Evolutionary conservation across 345 rosid species (phyloP).

Genomic region (Brassica napus): DNA sequence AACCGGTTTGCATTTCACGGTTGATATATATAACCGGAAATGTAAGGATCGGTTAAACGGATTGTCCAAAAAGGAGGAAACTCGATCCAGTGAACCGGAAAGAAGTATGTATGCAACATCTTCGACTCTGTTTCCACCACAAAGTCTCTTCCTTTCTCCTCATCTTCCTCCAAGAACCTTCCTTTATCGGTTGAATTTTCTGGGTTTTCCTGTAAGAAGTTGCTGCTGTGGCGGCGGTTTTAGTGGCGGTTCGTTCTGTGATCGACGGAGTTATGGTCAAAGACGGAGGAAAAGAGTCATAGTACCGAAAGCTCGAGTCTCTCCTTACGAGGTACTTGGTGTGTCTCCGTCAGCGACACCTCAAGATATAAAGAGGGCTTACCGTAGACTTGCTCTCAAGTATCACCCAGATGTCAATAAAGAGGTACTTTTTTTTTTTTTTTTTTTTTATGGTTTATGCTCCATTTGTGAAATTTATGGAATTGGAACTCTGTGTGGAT

Average conservation of each 20-base stretch:
- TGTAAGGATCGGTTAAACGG: background rate
- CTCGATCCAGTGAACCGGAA: constrained; percentile 13
- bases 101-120: constrained; percentile 30
- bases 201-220: constrained; percentile 20
- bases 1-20: too few species aligned
- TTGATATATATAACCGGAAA: background rate
- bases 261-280: background rate
- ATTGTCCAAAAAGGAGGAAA: constrained; percentile 2
- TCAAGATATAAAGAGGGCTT: constrained; percentile 84
- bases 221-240: constrained; percentile 36
- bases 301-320: constrained; percentile 59
- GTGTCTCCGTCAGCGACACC: constrained; percentile 77
- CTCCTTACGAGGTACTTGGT: constrained; percentile 86
- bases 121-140: constrained; percentile 42
- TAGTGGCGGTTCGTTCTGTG: constrained; percentile 13
- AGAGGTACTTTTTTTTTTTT: too few species aligned
- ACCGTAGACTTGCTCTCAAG: constrained; percentile 91
- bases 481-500: constrained; percentile 1
- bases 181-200: constrained; percentile 33
- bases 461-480: background rate
- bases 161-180: constrained; percentile 44
- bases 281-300: constrained; percentile 37
- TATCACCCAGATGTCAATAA: constrained; percentile 94
- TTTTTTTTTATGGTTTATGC: background rate
- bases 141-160: constrained; percentile 36